Evolutionary conservation across 176 grass and related monocot species (phyloP).

Genomic region (Aegilops sharonensis): DNA sequence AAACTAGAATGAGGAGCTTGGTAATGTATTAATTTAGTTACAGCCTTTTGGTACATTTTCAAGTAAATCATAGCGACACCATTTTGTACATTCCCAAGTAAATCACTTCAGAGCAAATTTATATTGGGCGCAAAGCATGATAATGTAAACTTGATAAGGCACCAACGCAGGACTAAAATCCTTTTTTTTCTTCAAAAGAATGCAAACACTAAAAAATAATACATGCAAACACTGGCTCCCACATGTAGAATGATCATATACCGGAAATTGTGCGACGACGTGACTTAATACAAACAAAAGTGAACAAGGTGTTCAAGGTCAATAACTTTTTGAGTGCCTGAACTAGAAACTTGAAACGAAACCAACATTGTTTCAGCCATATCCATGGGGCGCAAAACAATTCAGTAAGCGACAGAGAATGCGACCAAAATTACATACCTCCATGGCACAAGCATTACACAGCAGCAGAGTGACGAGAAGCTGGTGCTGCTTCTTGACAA

Average conservation of each 20-base stretch:
- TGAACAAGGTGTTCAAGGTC: neutral
- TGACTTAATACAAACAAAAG: neutral
- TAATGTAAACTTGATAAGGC: constrained; percentile 11
- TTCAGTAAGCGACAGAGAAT: neutral
- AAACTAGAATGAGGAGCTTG: neutral
- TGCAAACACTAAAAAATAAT: neutral
- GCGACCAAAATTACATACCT: constrained; percentile 47
- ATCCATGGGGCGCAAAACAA: neutral
- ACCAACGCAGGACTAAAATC: neutral
- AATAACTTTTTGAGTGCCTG: too few relatives aligned
- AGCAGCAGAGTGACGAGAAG: constrained; percentile 95
- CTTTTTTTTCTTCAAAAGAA: neutral
- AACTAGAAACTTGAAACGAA: neutral
- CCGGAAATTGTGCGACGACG: neutral
- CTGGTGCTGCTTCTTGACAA: constrained; percentile 98
- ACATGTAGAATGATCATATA: neutral
- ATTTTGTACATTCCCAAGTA: neutral
- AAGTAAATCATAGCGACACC: neutral
- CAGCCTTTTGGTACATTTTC: neutral
- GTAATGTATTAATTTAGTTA: neutral
- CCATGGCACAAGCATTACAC: constrained; percentile 91
- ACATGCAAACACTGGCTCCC: neutral
- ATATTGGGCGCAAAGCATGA: neutral
- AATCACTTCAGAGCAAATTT: neutral
- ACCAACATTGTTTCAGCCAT: neutral